Conservation (phyloP, 2,329 filamentous ascomycete genomes). For the Exophiala alcalophila region DNA sequence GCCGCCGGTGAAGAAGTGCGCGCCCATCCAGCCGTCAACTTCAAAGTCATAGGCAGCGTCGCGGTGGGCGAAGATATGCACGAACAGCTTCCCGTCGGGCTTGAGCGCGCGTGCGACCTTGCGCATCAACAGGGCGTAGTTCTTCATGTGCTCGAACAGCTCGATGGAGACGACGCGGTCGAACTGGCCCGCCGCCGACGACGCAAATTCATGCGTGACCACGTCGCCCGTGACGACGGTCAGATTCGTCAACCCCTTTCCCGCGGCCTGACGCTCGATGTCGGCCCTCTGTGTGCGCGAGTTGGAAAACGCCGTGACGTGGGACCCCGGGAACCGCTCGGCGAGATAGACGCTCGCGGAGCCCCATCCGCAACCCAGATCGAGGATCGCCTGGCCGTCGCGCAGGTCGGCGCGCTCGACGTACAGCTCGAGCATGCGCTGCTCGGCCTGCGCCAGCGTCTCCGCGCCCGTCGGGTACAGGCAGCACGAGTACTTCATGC, state of each 20-base stretch:
- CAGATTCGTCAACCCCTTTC: constrained; percentile 59
- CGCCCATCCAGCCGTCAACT: constrained; percentile 71
- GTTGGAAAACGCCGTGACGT: constrained; percentile 67
- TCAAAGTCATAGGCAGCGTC: constrained; percentile 68
- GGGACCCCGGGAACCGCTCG: constrained; percentile 59
- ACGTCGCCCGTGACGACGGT: constrained; percentile 65
- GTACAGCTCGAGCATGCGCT: constrained; percentile 63
- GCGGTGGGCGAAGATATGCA: constrained; percentile 65
- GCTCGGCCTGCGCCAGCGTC: constrained; percentile 64
- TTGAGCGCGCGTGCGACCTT: constrained; percentile 61
- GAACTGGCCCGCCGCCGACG: constrained; percentile 52
- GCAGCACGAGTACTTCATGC: constrained; percentile 71
- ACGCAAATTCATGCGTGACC: constrained; percentile 62
- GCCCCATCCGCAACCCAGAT: constrained; percentile 53
- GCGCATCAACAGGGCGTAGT: constrained; percentile 64
- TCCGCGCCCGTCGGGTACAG: constrained; percentile 62
- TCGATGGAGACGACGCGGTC: constrained; percentile 68
- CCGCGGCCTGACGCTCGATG: constrained; percentile 59
- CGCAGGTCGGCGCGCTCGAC: constrained; percentile 57
- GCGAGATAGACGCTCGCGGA: constrained; percentile 53
- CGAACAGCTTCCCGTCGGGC: constrained; percentile 65
- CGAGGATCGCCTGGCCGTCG: constrained; percentile 61
- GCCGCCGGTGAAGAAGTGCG: constrained; percentile 69
- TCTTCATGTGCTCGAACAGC: constrained; percentile 76
- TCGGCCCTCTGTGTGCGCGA: constrained; percentile 65